Percentiles rank a stretch among this genome's conserved stretches.
Evolutionary conservation across 164 flowering plant genomes (phyloP).

Genomic region (Chimonanthus salicifolius): DNA sequence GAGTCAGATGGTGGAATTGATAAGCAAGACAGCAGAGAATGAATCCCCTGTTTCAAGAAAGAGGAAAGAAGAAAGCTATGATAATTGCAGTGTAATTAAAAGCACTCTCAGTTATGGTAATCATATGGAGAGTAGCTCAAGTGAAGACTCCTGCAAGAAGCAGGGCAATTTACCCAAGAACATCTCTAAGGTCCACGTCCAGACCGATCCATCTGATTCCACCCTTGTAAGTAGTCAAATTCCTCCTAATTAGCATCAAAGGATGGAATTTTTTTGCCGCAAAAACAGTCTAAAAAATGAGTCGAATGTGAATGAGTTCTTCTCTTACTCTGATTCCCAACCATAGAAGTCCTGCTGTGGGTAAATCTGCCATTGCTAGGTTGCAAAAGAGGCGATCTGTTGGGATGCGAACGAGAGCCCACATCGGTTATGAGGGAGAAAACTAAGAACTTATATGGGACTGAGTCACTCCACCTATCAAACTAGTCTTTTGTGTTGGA

Average conservation of each 20-base stretch:
- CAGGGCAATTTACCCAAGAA: slow-evolving; percentile 31
- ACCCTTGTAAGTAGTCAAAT: slow-evolving; percentile 45
- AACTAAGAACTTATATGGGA: too few species aligned
- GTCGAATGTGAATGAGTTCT: too few species aligned
- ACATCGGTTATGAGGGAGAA: too few species aligned
- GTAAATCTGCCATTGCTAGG: too few species aligned
- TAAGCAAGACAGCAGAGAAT: background rate
- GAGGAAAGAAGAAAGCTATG: slow-evolving; percentile 25
- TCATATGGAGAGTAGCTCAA: slow-evolving; percentile 40
- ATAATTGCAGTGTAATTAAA: background rate
- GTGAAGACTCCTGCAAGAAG: slow-evolving; percentile 41
- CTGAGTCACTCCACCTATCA: too few species aligned
- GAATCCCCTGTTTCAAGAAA: slow-evolving; percentile 18
- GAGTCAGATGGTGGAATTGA: background rate
- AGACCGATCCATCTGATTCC: slow-evolving; percentile 44
- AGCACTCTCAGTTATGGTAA: slow-evolving; percentile 5
- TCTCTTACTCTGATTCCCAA: too few species aligned
- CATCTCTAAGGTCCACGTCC: slow-evolving; percentile 34
- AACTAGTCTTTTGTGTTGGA: too few species aligned
- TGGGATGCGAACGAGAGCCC: too few species aligned
- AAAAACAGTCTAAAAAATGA: too few species aligned
- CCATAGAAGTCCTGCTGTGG: too few species aligned
- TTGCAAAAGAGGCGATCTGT: too few species aligned
- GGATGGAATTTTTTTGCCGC: slow-evolving; percentile 8
- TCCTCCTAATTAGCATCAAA: background rate